A percentile compares a stretch with the other conserved stretches of the same genome.
phyloP scores from a whole-genome alignment of 1,284 basidiomycete genomes.

The Ceratobasidium sp. region DNA sequence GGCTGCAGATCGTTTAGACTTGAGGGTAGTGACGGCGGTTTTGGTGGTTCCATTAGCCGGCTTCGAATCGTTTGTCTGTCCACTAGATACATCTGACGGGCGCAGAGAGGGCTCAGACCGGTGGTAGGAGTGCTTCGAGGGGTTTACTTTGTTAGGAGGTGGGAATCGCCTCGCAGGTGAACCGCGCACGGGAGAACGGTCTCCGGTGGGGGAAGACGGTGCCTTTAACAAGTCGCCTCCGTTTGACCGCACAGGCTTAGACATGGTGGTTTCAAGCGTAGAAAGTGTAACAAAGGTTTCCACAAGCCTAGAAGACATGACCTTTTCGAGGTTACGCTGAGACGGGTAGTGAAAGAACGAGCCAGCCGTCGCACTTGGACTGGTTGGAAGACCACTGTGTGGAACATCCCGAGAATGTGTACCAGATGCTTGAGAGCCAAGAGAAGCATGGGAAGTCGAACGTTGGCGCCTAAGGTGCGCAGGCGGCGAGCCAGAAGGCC shows the following conservation, averaged over 20 bases:
- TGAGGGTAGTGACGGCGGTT: constrained; percentile 11
- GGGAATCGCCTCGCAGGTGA: constrained; percentile 13
- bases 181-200: constrained; percentile 25
- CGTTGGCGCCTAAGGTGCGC: constrained; percentile 43
- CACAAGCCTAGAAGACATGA: constrained; percentile 78
- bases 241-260: constrained; percentile 52
- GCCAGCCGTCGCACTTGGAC: constrained; percentile 45
- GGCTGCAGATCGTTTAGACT: constrained; percentile 29
- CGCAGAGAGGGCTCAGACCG: constrained; percentile 13
- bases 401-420: constrained; percentile 22
- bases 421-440: constrained; percentile 29
- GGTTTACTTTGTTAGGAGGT: background rate
- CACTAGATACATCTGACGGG: constrained; percentile 4
- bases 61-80: background rate
- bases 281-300: constrained; percentile 78
- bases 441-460: constrained; percentile 46
- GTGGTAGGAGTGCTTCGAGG: constrained; percentile 24
- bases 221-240: constrained; percentile 1
- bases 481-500: constrained; percentile 46
- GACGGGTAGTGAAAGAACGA: constrained; percentile 58
- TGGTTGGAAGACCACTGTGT: constrained; percentile 13
- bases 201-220: constrained; percentile 27
- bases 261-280: constrained; percentile 50
- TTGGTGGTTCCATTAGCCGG: constrained; percentile 23
- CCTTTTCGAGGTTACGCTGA: constrained; percentile 73